Evolutionary conservation across 73 alveolate species (phyloP).

Genomic region (Blepharisma japonicum): DNA sequence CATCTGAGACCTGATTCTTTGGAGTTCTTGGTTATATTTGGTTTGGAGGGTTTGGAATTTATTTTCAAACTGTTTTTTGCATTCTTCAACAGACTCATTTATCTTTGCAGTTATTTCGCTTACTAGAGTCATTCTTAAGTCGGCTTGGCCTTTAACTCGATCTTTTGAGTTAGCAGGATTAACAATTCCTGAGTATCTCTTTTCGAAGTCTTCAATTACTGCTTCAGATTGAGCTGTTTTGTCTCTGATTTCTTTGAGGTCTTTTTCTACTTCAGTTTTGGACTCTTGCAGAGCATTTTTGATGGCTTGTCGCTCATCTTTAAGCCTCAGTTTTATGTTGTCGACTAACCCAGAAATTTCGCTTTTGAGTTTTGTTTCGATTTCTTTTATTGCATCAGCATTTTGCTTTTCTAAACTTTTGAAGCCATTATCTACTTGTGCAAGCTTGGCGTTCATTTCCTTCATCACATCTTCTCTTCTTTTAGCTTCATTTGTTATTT

Average conservation of each 20-base stretch:
- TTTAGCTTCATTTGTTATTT: neutral
- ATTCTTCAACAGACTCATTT: constrained; percentile 12
- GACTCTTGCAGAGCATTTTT: neutral
- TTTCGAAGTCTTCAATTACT: constrained; percentile 18
- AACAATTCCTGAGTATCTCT: constrained; percentile 25
- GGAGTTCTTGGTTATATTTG: constrained; percentile 10
- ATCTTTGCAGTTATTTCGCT: constrained; percentile 17
- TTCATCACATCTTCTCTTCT: constrained; percentile 22
- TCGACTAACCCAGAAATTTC: neutral
- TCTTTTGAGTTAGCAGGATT: constrained; percentile 12
- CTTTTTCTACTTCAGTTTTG: constrained; percentile 8
- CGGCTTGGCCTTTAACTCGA: constrained; percentile 10
- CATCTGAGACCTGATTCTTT: neutral
- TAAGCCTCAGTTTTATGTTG: neutral
- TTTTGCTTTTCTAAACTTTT: constrained; percentile 17
- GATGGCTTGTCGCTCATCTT: neutral
- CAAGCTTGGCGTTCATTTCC: neutral
- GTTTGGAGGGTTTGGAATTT: neutral
- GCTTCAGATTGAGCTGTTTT: neutral
- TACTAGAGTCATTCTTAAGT: neutral
- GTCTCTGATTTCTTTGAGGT: constrained; percentile 7
- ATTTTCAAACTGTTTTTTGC: constrained; percentile 20
- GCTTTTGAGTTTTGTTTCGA: constrained; percentile 4
- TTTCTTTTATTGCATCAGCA: constrained; percentile 14
- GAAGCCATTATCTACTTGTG: neutral